phyloP scores from a whole-genome alignment of 192 early-diverging fungal species.

The Cladochytrium replicatum region DNA sequence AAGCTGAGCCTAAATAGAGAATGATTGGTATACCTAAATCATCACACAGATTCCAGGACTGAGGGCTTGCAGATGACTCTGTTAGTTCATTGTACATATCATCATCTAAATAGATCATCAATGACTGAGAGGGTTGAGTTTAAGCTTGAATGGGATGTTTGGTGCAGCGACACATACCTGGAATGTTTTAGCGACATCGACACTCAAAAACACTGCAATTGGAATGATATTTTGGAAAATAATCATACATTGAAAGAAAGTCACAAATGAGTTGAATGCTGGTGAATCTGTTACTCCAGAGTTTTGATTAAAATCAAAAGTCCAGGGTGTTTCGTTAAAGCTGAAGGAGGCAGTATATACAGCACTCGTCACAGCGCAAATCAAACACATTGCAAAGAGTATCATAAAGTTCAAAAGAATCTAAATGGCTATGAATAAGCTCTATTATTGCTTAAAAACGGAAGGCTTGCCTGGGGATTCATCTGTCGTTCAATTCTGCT shows the following conservation, averaged over 20 bases:
- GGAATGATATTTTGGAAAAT: conserved; percentile 96
- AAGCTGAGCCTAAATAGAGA: not conserved
- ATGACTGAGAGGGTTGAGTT: conserved; percentile 46
- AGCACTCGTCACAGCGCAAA: conserved; percentile 31
- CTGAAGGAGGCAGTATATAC: conserved; percentile 36
- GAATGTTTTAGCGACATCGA: conserved; percentile 84
- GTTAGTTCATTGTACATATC: conserved; percentile 73
- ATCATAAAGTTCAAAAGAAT: conserved; percentile 40
- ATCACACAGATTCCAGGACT: conserved; percentile 89
- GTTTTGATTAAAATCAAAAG: conserved; percentile 3
- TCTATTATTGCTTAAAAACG: conserved; percentile 1
- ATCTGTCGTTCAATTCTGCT: conserved; percentile 83
- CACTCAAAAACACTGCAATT: conserved; percentile 87
- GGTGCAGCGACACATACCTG: conserved; percentile 46
- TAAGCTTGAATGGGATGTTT: not conserved
- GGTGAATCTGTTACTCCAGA: conserved; percentile 12
- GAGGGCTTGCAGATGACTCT: conserved; percentile 50
- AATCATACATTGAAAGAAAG: conserved; percentile 64
- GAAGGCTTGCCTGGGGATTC: conserved; percentile 66
- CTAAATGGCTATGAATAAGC: not conserved
- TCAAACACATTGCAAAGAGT: conserved; percentile 36
- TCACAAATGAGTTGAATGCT: conserved; percentile 31
- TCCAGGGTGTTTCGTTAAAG: conserved; percentile 36
- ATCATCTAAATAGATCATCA: conserved; percentile 83
- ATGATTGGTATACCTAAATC: conserved; percentile 53